These are phyloP conservation scores for Stipa capillata DNA, from an alignment of 176 grass and related monocot genomes.

Conservation along the genomic window DNA sequence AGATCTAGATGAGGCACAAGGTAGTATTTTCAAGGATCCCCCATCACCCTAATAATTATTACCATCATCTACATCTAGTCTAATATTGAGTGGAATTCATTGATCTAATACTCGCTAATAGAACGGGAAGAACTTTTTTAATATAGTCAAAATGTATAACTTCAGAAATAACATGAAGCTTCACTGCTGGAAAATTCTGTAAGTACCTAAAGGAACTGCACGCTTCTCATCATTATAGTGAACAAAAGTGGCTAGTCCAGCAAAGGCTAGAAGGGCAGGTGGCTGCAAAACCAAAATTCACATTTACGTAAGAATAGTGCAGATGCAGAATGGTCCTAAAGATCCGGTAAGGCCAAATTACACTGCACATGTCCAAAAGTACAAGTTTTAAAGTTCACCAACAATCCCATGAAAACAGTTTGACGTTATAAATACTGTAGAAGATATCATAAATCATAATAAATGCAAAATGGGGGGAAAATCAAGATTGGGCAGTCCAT, in stretches of 20 bases:
- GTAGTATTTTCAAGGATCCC: not conserved
- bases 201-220: constrained; percentile 62
- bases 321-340: not conserved
- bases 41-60: not conserved
- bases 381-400: not conserved
- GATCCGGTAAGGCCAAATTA: not conserved
- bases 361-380: not conserved
- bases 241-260: constrained; percentile 56
- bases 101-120: not conserved
- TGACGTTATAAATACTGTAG: not conserved
- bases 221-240: constrained; percentile 91
- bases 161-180: constrained; percentile 11
- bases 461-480: constrained; percentile 1
- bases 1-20: not conserved
- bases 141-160: constrained; percentile 5
- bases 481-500: not conserved
- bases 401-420: not conserved
- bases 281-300: constrained; percentile 61
- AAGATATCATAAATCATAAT: not conserved
- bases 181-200: constrained; percentile 11
- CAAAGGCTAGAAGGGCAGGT: constrained; percentile 50
- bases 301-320: not conserved
- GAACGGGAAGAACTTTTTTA: too few species aligned
- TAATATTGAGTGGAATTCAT: not conserved
- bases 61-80: not conserved